Conservation (phyloP, 345 rosid genomes). For the Bruguiera parviflora region DNA sequence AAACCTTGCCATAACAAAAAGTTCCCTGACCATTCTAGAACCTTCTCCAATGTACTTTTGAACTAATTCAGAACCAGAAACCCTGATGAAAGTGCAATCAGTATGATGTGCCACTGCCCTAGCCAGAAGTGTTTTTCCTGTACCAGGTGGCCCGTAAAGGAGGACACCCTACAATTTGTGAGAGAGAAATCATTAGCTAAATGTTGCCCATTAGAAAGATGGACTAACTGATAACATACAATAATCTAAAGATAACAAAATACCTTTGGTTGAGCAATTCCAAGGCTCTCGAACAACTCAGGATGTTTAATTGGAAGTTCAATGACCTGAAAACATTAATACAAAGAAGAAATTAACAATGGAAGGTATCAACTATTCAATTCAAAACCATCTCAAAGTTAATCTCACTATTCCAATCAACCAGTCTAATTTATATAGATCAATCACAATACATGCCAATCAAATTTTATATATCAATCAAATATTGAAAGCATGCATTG, state of each 20-base stretch:
- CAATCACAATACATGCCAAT: too few relatives aligned
- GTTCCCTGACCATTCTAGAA: slow-evolving; percentile 98
- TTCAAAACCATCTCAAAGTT: not conserved
- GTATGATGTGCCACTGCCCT: slow-evolving; percentile 99
- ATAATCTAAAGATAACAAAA: not conserved
- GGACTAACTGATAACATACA: not conserved
- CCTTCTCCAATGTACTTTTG: slow-evolving; percentile 99
- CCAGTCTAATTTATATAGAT: too few relatives aligned
- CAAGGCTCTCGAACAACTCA: slow-evolving; percentile 93
- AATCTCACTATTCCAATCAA: too few relatives aligned
- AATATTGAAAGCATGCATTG: too few relatives aligned
- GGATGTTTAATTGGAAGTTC: slow-evolving; percentile 99
- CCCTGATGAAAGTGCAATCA: slow-evolving; percentile 98
- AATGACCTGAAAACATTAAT: slow-evolving; percentile 58
- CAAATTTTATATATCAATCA: too few relatives aligned
- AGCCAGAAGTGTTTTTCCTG: slow-evolving; percentile 94
- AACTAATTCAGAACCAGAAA: slow-evolving; percentile 94
- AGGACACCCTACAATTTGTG: slow-evolving; percentile 66
- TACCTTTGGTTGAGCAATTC: slow-evolving; percentile 99
- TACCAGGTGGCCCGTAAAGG: slow-evolving; percentile 98
- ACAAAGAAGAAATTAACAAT: slow-evolving; percentile 1
- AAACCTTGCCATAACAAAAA: slow-evolving; percentile 98
- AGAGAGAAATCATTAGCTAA: not conserved
- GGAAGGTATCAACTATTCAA: slow-evolving; percentile 7
- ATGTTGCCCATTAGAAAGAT: not conserved